Evolutionary conservation across 345 rosid genomes (phyloP).

Genomic region (Corymbia maculata): DNA sequence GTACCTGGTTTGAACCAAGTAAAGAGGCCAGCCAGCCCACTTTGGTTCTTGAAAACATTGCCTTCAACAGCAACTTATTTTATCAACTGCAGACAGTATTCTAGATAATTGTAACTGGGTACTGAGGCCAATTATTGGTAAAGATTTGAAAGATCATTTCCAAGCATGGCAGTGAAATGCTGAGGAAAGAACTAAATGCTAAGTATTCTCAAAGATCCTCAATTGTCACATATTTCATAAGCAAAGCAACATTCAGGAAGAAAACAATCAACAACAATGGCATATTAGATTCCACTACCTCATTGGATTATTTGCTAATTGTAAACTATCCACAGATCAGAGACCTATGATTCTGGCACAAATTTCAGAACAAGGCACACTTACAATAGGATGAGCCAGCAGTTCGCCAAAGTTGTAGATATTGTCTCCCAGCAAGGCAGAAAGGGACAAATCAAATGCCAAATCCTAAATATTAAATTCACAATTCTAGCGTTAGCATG

Average conservation of each 20-base stretch:
- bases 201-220: background rate
- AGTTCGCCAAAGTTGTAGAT: slow-evolving; percentile 98
- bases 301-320: background rate
- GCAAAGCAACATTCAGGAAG: background rate
- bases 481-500: background rate
- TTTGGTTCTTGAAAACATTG: background rate
- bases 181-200: background rate
- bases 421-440: slow-evolving; percentile 97
- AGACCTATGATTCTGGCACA: background rate
- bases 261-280: background rate
- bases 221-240: background rate
- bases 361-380: slow-evolving; percentile 4
- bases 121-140: background rate
- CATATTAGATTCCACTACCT: background rate
- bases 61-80: background rate
- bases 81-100: background rate
- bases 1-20: background rate
- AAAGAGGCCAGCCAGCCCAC: background rate
- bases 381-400: slow-evolving; percentile 98
- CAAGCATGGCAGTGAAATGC: background rate
- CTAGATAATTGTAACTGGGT: background rate
- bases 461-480: slow-evolving; percentile 54
- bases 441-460: slow-evolving; percentile 95
- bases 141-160: background rate
- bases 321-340: background rate